Evolutionary conservation across 176 grass and related monocot genomes (phyloP).

Genomic region (Pontederia paniculata): DNA sequence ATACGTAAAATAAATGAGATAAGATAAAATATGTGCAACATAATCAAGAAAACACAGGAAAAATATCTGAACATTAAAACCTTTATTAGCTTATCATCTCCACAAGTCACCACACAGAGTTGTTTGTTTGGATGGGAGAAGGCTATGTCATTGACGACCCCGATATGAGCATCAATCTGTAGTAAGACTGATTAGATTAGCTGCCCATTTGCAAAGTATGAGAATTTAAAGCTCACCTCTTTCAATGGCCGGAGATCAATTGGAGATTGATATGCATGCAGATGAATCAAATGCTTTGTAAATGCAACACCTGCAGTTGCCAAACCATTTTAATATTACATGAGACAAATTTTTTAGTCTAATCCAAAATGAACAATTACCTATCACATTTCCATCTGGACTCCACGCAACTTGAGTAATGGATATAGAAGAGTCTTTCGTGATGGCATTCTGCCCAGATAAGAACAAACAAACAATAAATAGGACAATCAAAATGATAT

Average conservation of each 20-base stretch:
- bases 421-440: slow-evolving; percentile 61
- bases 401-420: slow-evolving; percentile 82
- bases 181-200: slow-evolving; percentile 18
- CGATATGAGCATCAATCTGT: slow-evolving; percentile 93
- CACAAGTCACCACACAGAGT: slow-evolving; percentile 82
- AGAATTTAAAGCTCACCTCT: slow-evolving; percentile 40
- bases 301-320: slow-evolving; percentile 71
- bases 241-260: slow-evolving; percentile 31
- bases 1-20: slow-evolving; percentile 6
- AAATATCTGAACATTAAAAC: slow-evolving; percentile 24
- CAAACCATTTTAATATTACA: neutral
- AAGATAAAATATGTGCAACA: slow-evolving; percentile 23
- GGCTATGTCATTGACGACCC: slow-evolving; percentile 92
- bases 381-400: slow-evolving; percentile 90
- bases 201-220: neutral
- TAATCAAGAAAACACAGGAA: slow-evolving; percentile 1
- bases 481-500: too few species aligned
- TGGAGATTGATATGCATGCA: slow-evolving; percentile 67
- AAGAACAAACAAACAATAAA: slow-evolving; percentile 17
- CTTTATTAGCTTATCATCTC: slow-evolving; percentile 97
- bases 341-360: neutral
- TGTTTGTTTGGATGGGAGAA: slow-evolving; percentile 80
- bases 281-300: slow-evolving; percentile 80
- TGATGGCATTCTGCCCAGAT: slow-evolving; percentile 32
- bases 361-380: slow-evolving; percentile 29